Evolutionary conservation across 169 alveolate genomes (phyloP).

Genomic region (Eimeria praecox): DNA sequence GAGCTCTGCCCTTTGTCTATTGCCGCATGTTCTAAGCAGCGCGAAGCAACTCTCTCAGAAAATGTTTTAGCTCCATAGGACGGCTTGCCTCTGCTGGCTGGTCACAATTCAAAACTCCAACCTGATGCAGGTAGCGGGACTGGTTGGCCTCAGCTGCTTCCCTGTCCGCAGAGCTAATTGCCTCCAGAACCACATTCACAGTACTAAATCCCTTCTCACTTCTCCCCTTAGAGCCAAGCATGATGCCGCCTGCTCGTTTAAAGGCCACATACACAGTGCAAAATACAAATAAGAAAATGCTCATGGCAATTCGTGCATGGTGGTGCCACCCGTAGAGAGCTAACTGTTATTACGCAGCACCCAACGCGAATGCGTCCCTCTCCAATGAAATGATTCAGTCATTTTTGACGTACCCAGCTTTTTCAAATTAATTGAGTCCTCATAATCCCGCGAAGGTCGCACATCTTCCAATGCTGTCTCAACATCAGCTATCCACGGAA

Average conservation of each 20-base stretch:
- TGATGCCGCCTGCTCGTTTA: constrained; percentile 63
- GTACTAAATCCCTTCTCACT: constrained; percentile 45
- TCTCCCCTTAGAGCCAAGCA: constrained; percentile 62
- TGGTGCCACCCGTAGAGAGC: neutral
- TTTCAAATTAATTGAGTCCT: constrained; percentile 87
- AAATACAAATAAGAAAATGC: neutral
- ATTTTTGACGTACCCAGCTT: constrained; percentile 77
- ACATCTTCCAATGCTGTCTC: constrained; percentile 87
- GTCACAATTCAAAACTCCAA: constrained; percentile 64
- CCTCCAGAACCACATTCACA: constrained; percentile 66
- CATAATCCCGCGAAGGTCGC: constrained; percentile 88
- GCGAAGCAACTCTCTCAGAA: neutral
- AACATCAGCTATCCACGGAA: constrained; percentile 90
- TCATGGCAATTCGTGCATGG: neutral
- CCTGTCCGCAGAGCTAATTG: constrained; percentile 75
- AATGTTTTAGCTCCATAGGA: neutral
- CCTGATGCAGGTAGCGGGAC: constrained; percentile 21
- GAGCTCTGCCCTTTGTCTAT: neutral
- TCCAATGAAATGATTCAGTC: neutral
- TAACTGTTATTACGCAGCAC: neutral
- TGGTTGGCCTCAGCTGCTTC: constrained; percentile 79
- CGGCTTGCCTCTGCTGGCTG: constrained; percentile 43
- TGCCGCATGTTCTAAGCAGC: neutral
- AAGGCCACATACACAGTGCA: neutral
- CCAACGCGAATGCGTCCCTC: neutral